Percentiles rank a stretch among this genome's conserved stretches.
Evolutionary conservation across 306 rosid species (phyloP).

Genomic region (Lagenaria siceraria): DNA sequence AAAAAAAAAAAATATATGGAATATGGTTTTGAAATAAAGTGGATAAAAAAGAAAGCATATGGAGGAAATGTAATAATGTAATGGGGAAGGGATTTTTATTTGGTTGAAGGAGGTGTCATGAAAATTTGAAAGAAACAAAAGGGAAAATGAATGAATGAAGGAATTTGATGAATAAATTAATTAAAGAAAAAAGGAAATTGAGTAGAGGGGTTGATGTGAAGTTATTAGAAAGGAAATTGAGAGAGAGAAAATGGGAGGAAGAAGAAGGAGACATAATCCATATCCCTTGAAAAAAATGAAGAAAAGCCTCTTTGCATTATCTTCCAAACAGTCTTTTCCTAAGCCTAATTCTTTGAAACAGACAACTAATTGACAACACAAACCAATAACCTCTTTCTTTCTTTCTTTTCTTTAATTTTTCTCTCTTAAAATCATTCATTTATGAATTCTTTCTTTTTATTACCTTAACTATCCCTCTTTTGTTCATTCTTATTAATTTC

Average conservation of each 20-base stretch:
- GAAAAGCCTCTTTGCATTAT: slow-evolving; percentile 3
- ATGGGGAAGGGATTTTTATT: too few relatives aligned
- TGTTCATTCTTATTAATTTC: background rate
- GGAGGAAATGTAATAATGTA: too few relatives aligned
- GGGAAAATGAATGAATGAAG: background rate
- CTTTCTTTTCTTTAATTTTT: background rate
- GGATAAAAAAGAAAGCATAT: too few relatives aligned
- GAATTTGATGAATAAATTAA: background rate
- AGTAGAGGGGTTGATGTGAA: background rate
- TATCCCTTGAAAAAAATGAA: slow-evolving; percentile 7
- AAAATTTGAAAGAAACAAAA: background rate
- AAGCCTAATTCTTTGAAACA: background rate
- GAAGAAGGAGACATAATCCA: slow-evolving; percentile 6
- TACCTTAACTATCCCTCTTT: background rate
- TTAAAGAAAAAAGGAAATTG: background rate
- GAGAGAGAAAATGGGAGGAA: background rate
- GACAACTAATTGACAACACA: slow-evolving; percentile 3
- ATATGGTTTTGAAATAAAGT: too few relatives aligned
- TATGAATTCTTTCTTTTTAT: background rate
- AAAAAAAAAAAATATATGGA: too few relatives aligned
- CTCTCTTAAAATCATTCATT: too few relatives aligned
- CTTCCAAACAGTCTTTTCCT: slow-evolving; percentile 1
- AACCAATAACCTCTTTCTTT: too few relatives aligned
- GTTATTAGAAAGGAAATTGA: background rate
- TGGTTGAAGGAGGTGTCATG: background rate